Percentiles rank a stretch among this genome's conserved stretches.
Conservation (phyloP, 129 eudicot species). For the Tagetes patula region DNA sequence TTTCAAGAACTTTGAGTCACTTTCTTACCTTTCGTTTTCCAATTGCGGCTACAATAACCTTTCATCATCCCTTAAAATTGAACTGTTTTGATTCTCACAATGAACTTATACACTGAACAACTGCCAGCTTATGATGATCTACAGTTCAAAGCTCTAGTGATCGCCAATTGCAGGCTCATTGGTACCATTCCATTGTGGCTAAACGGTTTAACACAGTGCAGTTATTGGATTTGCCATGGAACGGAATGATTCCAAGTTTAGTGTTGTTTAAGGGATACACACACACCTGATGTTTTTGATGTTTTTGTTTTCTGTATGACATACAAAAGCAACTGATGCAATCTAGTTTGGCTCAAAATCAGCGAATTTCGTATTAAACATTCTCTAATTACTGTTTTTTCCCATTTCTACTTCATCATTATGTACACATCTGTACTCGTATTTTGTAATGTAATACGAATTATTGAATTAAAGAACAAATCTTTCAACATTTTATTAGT, state of each 20-base stretch:
- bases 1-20: background rate
- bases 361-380: background rate
- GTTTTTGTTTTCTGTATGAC: too few relatives aligned
- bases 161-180: slow-evolving; percentile 8
- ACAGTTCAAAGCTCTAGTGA: slow-evolving; percentile 1
- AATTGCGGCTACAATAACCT: slow-evolving; percentile 10
- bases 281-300: too few relatives aligned
- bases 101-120: background rate
- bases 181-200: slow-evolving; percentile 21
- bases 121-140: background rate
- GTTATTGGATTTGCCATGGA: slow-evolving; percentile 54
- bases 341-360: too few relatives aligned
- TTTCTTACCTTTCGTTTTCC: slow-evolving; percentile 13
- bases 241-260: slow-evolving; percentile 37
- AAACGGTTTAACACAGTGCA: slow-evolving; percentile 39
- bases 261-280: too few relatives aligned
- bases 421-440: background rate
- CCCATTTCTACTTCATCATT: background rate
- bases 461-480: slow-evolving; percentile 7
- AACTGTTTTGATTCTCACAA: background rate
- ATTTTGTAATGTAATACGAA: background rate
- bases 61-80: slow-evolving; percentile 3
- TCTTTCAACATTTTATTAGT: background rate
- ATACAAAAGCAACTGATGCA: too few relatives aligned
- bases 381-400: background rate